Conservation (phyloP, 768 basidiomycete genomes). For the Albatrellus ellisii region DNA sequence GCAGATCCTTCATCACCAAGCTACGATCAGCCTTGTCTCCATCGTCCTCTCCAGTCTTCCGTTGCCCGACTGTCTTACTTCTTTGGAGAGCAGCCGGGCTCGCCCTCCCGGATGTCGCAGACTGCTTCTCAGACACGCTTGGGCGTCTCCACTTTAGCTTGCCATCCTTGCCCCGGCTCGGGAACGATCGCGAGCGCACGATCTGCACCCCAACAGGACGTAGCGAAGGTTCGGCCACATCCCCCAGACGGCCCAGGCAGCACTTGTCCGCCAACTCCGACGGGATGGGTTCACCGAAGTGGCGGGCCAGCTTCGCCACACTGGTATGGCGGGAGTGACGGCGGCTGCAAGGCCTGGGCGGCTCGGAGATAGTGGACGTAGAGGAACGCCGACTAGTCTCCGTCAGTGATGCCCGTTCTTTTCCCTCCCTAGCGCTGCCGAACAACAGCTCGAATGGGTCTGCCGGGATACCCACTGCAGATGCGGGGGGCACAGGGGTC, state of each 20-base stretch:
- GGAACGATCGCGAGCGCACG: too few relatives aligned
- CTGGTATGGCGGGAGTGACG: slow-evolving; percentile 17
- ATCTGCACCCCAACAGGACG: too few relatives aligned
- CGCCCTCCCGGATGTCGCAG: not conserved
- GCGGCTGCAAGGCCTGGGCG: slow-evolving; percentile 15
- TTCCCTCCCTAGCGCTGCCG: too few relatives aligned
- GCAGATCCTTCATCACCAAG: not conserved
- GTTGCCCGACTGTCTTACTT: slow-evolving; percentile 21
- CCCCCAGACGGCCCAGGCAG: not conserved
- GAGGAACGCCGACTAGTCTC: too few relatives aligned
- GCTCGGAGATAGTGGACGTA: too few relatives aligned
- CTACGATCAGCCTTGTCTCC: too few relatives aligned
- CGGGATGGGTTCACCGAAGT: slow-evolving; percentile 27
- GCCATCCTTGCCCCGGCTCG: too few relatives aligned
- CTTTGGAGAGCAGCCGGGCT: slow-evolving; percentile 7
- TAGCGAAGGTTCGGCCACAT: not conserved
- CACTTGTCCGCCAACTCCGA: slow-evolving; percentile 20
- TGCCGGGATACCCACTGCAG: too few relatives aligned
- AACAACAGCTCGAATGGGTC: too few relatives aligned
- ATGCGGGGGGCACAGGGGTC: not conserved
- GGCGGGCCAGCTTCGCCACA: slow-evolving; percentile 24
- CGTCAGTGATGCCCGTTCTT: too few relatives aligned
- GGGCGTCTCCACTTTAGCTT: too few relatives aligned
- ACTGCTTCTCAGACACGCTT: not conserved
- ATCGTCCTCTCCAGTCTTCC: slow-evolving; percentile 5